Evolutionary conservation across 2,329 filamentous ascomycete species (phyloP), one percentile per base, ranked within the genome.

Genomic region (Daldinia eschscholtzii): DNA sequence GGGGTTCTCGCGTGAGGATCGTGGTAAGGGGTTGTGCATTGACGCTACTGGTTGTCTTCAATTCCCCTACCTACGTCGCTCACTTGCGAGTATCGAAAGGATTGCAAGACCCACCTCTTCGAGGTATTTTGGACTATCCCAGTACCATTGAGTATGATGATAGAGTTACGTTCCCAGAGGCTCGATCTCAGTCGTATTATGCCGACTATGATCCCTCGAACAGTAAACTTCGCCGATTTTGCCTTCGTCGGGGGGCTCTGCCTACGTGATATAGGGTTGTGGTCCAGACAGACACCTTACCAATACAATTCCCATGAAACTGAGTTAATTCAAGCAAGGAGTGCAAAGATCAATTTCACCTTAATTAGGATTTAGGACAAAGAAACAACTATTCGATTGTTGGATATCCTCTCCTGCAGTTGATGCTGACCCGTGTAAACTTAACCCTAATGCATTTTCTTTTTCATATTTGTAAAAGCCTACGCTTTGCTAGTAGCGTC

Each of bases 331-430:
- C 18, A 33, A 50, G 18, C n/a, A 58, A 61, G 23, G 52, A 33
- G 59, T 28, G 28, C 37, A 5, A n/a, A 57, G 41, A 57, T 39
- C 57, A 28, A 48, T 6, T 10, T 13, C 20, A n/a, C 23, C 26
- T 39, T 57, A 33, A 53, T 55, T 23, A 64, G 39, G 60, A 58
- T 56, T 63, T 23, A 61, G n/a, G n/a, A 37, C 42, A 65, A 58
- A 41, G 30, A 28, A 57, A 59, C 46, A 55, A 53, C 52, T 41
- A 57, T 26, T 41, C 37, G 42, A 30, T 41, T 39, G 12, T 39
- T 26, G 35, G 20, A 57, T 26, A 6, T 55, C 37, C 41, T 13
- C 10, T 56, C 42, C 30, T 33, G 52, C 44, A 15, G 58, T 18
- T 28, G 15, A 18, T 61, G 23, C 18, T 35, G 1, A n/a, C 35